Evolutionary conservation across 75 land plant species (phyloP), one percentile per base, ranked within the genome.

Genomic region (Selaginella moellendorffii): DNA sequence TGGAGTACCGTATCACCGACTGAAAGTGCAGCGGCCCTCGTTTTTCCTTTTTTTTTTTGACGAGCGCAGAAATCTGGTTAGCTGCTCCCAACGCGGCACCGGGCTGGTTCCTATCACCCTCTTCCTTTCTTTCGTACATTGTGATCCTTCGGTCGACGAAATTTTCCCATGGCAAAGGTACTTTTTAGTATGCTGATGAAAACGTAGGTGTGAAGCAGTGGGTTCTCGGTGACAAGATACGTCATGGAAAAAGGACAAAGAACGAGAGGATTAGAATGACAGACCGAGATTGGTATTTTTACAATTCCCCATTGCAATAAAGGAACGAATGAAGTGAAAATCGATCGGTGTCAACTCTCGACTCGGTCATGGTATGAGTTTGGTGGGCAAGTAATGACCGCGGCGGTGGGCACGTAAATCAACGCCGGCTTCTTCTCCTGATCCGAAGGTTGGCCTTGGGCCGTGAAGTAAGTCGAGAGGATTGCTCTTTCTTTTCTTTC

Each of bases 1-100:
- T 56, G 19, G 24, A 56, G 59, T 21, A 21, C 24, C 59, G 59
- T 19, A 56, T 56, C 8, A 56, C 59, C 24, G 59, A 56, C n/a
- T 56, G 46, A 36, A 36, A 5, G n/a, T n/a, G 46, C 5, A 5
- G 46, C 14, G 14, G 10, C 46, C 46, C 46, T 5, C 14, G 46
- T 36, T 36, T 36, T 36, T 36, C 46, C 14, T 14, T 14, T 36
- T 36, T 36, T 36, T 5, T n/a, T n/a, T n/a, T n/a, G n/a, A n/a
- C n/a, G n/a, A n/a, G n/a, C n/a, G n/a, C n/a, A n/a, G n/a, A n/a
- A n/a, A n/a, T n/a, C n/a, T n/a, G n/a, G n/a, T n/a, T n/a, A n/a
- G n/a, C n/a, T n/a, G n/a, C n/a, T n/a, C n/a, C n/a, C n/a, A n/a
- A n/a, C n/a, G 46, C 14, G 46, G 46, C 14, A 5, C 46, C 5